A percentile compares a stretch with the other conserved stretches of the same genome.
These are phyloP conservation scores for Colletotrichum trifolii DNA, from an alignment of 2,329 filamentous ascomycete species.

Conservation along the genomic window DNA sequence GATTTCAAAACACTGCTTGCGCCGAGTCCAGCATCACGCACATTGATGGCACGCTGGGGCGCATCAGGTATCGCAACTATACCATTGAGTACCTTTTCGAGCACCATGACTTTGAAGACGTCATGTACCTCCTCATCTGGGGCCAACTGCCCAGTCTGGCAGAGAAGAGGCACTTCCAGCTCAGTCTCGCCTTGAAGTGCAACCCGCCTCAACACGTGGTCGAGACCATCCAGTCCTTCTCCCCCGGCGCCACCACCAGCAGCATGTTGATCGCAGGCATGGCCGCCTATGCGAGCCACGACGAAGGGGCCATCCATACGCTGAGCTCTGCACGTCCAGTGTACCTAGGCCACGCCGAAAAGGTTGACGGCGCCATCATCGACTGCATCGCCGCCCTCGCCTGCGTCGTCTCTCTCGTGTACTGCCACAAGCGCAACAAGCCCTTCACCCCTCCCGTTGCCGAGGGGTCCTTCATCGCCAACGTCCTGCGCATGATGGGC, in stretches of 20 bases:
- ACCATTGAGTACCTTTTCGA: conserved; percentile 41
- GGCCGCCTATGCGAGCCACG: conserved; percentile 46
- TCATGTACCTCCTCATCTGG: conserved; percentile 52
- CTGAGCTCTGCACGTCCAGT: background rate
- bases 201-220: conserved; percentile 11
- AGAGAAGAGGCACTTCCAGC: conserved; percentile 41
- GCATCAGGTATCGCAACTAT: conserved; percentile 48
- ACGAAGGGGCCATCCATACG: conserved; percentile 43
- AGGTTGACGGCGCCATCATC: conserved; percentile 17
- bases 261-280: conserved; percentile 51
- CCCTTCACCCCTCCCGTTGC: conserved; percentile 47
- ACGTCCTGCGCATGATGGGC: conserved; percentile 48
- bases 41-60: conserved; percentile 47
- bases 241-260: conserved; percentile 46
- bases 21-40: conserved; percentile 41
- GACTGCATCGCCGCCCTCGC: conserved; percentile 11
- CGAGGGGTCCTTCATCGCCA: conserved; percentile 50
- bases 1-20: conserved; percentile 20
- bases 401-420: conserved; percentile 33
- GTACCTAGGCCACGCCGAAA: background rate
- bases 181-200: conserved; percentile 7
- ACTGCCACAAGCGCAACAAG: conserved; percentile 51
- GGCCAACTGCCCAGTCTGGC: conserved; percentile 46
- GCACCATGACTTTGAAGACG: conserved; percentile 40
- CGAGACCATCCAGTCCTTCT: conserved; percentile 29